Percentiles rank a stretch among this genome's conserved stretches.
Conservation (phyloP, 2,329 filamentous ascomycete genomes). For the Trichoderma sp. region DNA sequence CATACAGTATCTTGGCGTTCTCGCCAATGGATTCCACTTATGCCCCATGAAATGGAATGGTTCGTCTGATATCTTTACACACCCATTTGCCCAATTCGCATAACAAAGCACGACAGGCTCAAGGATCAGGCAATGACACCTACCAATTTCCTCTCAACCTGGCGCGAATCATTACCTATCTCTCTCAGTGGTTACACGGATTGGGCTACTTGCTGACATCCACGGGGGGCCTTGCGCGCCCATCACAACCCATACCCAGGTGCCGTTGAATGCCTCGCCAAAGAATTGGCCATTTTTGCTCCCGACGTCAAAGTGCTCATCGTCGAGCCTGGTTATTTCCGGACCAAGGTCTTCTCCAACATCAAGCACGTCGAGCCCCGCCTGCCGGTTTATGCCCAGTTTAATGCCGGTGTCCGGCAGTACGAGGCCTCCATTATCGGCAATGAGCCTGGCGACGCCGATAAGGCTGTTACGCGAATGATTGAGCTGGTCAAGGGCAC, state of each 20-base stretch:
- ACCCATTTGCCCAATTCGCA: background rate
- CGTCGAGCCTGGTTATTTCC: slow-evolving; percentile 45
- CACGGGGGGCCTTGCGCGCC: background rate
- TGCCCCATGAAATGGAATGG: background rate
- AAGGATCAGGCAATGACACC: background rate
- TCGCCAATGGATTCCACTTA: background rate
- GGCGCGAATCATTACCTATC: background rate
- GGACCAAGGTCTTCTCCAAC: slow-evolving; percentile 44
- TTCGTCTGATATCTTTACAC: background rate
- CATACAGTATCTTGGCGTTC: background rate
- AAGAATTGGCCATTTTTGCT: slow-evolving; percentile 31
- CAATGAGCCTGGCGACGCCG: slow-evolving; percentile 52
- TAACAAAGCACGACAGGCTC: background rate
- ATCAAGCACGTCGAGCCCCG: slow-evolving; percentile 34
- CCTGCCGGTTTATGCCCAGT: slow-evolving; percentile 34
- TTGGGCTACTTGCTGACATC: slow-evolving; percentile 1
- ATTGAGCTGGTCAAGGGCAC: slow-evolving; percentile 57
- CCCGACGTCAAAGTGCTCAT: slow-evolving; percentile 40
- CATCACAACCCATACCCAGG: slow-evolving; percentile 23
- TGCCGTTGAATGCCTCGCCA: slow-evolving; percentile 32
- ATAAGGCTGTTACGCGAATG: slow-evolving; percentile 52
- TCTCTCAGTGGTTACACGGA: background rate
- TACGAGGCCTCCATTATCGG: slow-evolving; percentile 28
- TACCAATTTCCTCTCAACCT: background rate
- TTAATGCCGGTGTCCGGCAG: slow-evolving; percentile 34